phyloP scores from a whole-genome alignment of 2,329 filamentous ascomycete species.

The Xylariaceae sp. region DNA sequence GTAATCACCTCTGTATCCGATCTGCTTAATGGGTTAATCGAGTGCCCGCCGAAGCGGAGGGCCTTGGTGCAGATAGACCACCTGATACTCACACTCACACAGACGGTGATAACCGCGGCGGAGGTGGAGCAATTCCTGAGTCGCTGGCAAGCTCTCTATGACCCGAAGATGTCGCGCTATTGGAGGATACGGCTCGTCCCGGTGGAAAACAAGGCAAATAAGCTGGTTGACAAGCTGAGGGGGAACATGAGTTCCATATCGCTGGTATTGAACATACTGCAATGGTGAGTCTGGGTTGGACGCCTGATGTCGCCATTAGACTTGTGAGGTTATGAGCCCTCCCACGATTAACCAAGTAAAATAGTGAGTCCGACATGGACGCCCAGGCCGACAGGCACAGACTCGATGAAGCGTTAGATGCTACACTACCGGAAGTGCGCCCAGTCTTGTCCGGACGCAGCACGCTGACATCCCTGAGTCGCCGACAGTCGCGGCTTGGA shows the following conservation, averaged over 20 bases:
- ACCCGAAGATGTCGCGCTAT: neutral
- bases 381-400: neutral
- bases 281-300: no score
- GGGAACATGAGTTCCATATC: neutral
- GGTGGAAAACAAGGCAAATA: neutral
- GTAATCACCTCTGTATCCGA: neutral
- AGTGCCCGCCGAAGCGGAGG: neutral
- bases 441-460: neutral
- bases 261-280: slow-evolving; percentile 1
- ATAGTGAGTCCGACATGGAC: slow-evolving; percentile 2
- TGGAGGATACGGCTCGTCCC: neutral
- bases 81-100: slow-evolving; percentile 1
- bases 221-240: neutral
- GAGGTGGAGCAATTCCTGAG: slow-evolving; percentile 1
- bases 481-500: neutral
- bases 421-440: neutral
- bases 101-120: neutral
- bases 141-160: neutral
- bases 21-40: neutral
- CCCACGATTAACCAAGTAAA: neutral
- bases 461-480: neutral
- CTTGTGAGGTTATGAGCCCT: neutral
- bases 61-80: slow-evolving; percentile 3
- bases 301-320: neutral
- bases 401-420: neutral